These are phyloP conservation scores for Nannizziopsis arthrosporioides DNA, from an alignment of 2,329 filamentous ascomycete species.

Conservation along the genomic window DNA sequence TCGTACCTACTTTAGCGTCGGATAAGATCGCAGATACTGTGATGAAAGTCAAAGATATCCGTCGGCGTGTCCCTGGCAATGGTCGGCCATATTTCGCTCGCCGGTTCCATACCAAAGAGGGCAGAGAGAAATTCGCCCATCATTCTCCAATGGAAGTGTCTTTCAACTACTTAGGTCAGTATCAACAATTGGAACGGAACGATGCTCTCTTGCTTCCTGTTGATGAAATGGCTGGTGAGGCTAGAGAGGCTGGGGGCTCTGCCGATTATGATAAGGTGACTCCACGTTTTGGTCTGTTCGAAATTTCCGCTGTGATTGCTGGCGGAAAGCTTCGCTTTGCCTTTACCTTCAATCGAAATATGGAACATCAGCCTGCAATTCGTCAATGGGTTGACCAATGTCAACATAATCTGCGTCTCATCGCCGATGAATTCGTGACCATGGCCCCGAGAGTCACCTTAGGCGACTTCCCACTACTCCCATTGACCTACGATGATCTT, in stretches of 20 bases:
- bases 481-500: slow-evolving; percentile 34
- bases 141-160: slow-evolving; percentile 32
- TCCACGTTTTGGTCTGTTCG: slow-evolving; percentile 39
- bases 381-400: slow-evolving; percentile 35
- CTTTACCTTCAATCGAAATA: slow-evolving; percentile 40
- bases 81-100: slow-evolving; percentile 29
- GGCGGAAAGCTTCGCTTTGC: slow-evolving; percentile 38
- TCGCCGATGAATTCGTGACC: slow-evolving; percentile 21
- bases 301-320: slow-evolving; percentile 40
- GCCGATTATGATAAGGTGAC: slow-evolving; percentile 37
- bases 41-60: slow-evolving; percentile 30
- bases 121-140: slow-evolving; percentile 24
- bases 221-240: slow-evolving; percentile 32
- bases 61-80: slow-evolving; percentile 25
- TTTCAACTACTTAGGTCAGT: slow-evolving; percentile 32
- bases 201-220: slow-evolving; percentile 35
- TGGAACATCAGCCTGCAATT: slow-evolving; percentile 35
- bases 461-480: slow-evolving; percentile 37
- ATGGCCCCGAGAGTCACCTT: slow-evolving; percentile 26
- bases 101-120: slow-evolving; percentile 20
- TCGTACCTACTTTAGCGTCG: slow-evolving; percentile 18
- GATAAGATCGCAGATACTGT: slow-evolving; percentile 23
- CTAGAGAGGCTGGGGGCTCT: slow-evolving; percentile 27
- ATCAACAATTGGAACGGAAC: slow-evolving; percentile 36
- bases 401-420: slow-evolving; percentile 23